A percentile compares a stretch with the other conserved stretches of the same genome.
These are phyloP conservation scores for Neurospora tetrasperma DNA, from an alignment of 495 filamentous ascomycete species.

Conservation along the genomic window DNA sequence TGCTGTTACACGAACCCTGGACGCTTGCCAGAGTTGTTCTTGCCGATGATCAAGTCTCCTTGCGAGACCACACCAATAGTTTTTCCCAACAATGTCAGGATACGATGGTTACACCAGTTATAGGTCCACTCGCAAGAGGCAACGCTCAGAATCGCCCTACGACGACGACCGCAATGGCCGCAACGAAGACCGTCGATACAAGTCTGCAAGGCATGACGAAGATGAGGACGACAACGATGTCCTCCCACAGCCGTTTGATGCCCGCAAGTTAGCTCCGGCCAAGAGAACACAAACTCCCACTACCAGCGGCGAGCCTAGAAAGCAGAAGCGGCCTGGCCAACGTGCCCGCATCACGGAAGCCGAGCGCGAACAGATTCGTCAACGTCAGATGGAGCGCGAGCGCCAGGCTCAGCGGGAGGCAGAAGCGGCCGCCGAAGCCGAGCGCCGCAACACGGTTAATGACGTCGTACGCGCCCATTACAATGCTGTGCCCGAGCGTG, in stretches of 20 bases:
- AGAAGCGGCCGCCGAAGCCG: constrained; percentile 26
- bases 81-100: constrained; percentile 12
- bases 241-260: constrained; percentile 46
- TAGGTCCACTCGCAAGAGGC: constrained; percentile 5
- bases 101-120: constrained; percentile 10
- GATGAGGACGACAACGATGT: constrained; percentile 21
- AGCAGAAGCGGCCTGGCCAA: constrained; percentile 79
- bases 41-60: background rate
- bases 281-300: constrained; percentile 34
- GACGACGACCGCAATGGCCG: constrained; percentile 3
- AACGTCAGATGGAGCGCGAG: constrained; percentile 56
- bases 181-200: background rate
- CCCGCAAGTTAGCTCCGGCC: constrained; percentile 42
- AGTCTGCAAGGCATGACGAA: constrained; percentile 2
- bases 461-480: constrained; percentile 89
- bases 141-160: background rate
- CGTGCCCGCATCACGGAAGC: constrained; percentile 64
- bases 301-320: constrained; percentile 41
- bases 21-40: background rate
- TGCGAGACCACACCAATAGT: background rate
- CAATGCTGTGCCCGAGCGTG: constrained; percentile 88
- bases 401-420: constrained; percentile 45
- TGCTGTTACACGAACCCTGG: background rate
- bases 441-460: constrained; percentile 48
- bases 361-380: constrained; percentile 57